Conservation (phyloP, 495 filamentous ascomycete species). For the Aspergillus cavernicola region DNA sequence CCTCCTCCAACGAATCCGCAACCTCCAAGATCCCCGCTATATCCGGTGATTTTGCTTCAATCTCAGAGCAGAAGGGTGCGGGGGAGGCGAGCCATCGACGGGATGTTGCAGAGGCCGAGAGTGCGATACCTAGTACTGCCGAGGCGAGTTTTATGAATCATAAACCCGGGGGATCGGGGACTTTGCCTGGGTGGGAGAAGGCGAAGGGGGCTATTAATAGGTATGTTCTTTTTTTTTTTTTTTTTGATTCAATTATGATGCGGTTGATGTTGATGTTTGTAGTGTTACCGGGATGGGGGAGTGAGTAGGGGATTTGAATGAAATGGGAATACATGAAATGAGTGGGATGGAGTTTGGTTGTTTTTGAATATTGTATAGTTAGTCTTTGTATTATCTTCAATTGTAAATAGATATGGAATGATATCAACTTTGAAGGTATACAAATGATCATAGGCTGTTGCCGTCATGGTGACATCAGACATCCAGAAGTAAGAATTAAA, state of each 20-base stretch:
- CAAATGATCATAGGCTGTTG: too few relatives aligned
- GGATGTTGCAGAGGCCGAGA: not conserved
- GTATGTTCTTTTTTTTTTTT: not conserved
- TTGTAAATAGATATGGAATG: not conserved
- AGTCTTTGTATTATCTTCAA: not conserved
- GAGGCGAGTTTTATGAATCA: constrained; percentile 1
- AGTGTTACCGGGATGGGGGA: not conserved
- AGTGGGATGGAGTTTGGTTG: not conserved
- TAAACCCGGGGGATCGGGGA: constrained; percentile 3
- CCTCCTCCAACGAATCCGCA: not conserved
- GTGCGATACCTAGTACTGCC: not conserved
- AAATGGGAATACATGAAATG: too few relatives aligned
- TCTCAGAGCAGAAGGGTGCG: not conserved
- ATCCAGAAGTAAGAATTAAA: too few relatives aligned
- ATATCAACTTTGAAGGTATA: too few relatives aligned
- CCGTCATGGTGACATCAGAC: constrained; percentile 3
- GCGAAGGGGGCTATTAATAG: not conserved
- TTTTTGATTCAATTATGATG: not conserved
- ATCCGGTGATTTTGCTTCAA: not conserved
- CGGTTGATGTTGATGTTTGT: not conserved
- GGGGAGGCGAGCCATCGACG: not conserved
- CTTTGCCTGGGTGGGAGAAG: constrained; percentile 6
- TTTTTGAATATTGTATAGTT: not conserved
- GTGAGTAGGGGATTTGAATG: not conserved
- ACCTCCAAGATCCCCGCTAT: not conserved